Percentiles rank a stretch among this genome's conserved stretches.
Conservation (phyloP, 441 rosid species). For the Croton setiger region DNA sequence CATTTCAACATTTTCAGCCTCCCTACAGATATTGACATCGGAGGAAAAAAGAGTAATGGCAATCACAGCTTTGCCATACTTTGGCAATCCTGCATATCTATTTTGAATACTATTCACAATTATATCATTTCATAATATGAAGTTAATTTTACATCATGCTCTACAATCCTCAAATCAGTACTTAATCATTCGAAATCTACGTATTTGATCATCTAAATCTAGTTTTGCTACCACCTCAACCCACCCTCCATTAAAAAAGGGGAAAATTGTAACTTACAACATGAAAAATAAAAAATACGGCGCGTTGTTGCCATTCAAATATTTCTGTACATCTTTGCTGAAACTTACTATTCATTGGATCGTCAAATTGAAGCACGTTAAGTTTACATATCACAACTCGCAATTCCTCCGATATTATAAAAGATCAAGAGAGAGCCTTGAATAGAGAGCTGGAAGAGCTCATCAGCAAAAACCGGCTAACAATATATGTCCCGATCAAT, state of each 20-base stretch:
- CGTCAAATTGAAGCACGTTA: constrained; percentile 20
- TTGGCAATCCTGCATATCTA: not conserved
- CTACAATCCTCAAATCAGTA: not conserved
- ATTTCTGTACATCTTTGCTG: constrained; percentile 37
- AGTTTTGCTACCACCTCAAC: not conserved
- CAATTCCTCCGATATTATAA: constrained; percentile 4
- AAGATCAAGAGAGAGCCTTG: constrained; percentile 19
- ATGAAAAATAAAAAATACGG: constrained; percentile 6
- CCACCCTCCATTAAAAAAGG: not conserved
- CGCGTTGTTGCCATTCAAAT: constrained; percentile 21
- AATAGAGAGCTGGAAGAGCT: constrained; percentile 10
- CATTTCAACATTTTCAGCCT: too few species aligned
- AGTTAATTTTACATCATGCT: not conserved
- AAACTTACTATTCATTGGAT: constrained; percentile 13
- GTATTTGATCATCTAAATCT: constrained; percentile 12
- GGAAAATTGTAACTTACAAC: not conserved
- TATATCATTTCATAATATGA: not conserved
- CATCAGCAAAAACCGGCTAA: not conserved
- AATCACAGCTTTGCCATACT: too few species aligned
- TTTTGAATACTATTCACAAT: not conserved
- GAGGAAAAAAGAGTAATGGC: too few species aligned
- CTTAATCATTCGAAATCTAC: not conserved
- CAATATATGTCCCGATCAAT: constrained; percentile 14
- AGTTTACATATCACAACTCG: constrained; percentile 29
- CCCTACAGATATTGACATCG: too few species aligned